Evolutionary conservation across 345 rosid species (phyloP).

Genomic region (Psidium friedrichsthalianum): DNA sequence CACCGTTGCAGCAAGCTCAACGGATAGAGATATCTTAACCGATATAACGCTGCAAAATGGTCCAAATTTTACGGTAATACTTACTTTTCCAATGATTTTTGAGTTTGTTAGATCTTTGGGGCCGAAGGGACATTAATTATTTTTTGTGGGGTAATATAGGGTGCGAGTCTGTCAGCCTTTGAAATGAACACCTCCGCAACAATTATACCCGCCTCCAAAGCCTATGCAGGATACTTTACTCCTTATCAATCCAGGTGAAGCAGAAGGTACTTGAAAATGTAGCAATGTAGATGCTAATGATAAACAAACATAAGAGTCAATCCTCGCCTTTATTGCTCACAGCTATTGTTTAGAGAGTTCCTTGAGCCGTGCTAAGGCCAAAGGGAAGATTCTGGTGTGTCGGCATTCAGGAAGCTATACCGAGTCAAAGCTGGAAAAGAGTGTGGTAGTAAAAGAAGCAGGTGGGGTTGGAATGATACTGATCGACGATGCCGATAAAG

Average conservation of each 20-base stretch:
- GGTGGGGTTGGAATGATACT: constrained; percentile 58
- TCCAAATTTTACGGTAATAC: constrained; percentile 25
- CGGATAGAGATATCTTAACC: constrained; percentile 35
- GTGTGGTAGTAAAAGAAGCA: constrained; percentile 36
- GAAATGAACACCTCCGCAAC: constrained; percentile 31
- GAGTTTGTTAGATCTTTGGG: background rate
- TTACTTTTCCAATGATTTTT: background rate
- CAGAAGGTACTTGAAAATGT: constrained; percentile 31
- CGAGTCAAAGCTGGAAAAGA: constrained; percentile 41
- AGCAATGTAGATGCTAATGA: background rate
- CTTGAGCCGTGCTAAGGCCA: constrained; percentile 31
- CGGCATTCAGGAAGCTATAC: constrained; percentile 37
- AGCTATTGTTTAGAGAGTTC: constrained; percentile 50
- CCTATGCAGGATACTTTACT: constrained; percentile 43
- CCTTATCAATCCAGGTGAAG: constrained; percentile 72
- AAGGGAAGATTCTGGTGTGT: constrained; percentile 46
- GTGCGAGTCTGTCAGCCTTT: constrained; percentile 38
- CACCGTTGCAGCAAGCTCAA: constrained; percentile 43
- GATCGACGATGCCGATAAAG: constrained; percentile 31
- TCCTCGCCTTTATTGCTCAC: constrained; percentile 6
- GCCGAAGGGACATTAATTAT: background rate
- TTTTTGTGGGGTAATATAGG: constrained; percentile 16
- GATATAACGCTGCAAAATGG: constrained; percentile 26
- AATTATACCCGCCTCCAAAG: constrained; percentile 35
- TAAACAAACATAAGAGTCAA: background rate